phyloP scores from a whole-genome alignment of 192 early-diverging fungal species.

The Paraglomus occultum region DNA sequence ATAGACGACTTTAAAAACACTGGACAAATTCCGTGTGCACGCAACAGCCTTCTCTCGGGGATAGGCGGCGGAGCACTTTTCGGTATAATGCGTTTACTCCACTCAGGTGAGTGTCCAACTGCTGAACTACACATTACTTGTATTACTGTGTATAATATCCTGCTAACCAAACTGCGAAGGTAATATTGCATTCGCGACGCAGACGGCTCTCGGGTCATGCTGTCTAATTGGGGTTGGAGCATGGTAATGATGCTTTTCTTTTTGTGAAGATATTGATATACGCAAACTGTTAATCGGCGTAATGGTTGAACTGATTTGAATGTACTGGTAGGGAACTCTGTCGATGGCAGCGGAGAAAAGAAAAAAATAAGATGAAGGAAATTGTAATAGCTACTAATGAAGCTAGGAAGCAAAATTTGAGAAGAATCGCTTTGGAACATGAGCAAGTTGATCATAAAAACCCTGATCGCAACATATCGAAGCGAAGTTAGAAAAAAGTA shows the following conservation, averaged over 20 bases:
- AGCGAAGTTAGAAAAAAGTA: too few relatives aligned
- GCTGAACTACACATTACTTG: background rate
- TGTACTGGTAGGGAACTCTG: constrained; percentile 20
- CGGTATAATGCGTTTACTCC: constrained; percentile 39
- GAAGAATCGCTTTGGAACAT: too few relatives aligned
- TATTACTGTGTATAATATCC: background rate
- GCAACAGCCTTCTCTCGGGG: constrained; percentile 43
- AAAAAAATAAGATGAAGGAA: constrained; percentile 5
- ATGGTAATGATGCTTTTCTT: constrained; percentile 20
- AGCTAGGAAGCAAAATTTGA: too few relatives aligned
- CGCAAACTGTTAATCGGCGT: background rate
- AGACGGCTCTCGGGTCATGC: constrained; percentile 46
- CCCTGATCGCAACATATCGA: too few relatives aligned
- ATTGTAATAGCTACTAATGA: background rate
- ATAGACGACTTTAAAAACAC: constrained; percentile 43
- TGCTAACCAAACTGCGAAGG: constrained; percentile 28
- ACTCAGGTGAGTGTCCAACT: constrained; percentile 31
- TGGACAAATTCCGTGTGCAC: constrained; percentile 42
- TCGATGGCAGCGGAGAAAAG: background rate
- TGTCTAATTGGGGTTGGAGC: constrained; percentile 31
- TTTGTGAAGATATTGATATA: background rate
- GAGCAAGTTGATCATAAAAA: too few relatives aligned
- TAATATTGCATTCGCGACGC: constrained; percentile 35
- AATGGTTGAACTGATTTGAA: background rate
- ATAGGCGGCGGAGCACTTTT: constrained; percentile 39